Base-by-base conservation (phyloP, 441 rosid genomes). In the Euphorbia corollata region DNA sequence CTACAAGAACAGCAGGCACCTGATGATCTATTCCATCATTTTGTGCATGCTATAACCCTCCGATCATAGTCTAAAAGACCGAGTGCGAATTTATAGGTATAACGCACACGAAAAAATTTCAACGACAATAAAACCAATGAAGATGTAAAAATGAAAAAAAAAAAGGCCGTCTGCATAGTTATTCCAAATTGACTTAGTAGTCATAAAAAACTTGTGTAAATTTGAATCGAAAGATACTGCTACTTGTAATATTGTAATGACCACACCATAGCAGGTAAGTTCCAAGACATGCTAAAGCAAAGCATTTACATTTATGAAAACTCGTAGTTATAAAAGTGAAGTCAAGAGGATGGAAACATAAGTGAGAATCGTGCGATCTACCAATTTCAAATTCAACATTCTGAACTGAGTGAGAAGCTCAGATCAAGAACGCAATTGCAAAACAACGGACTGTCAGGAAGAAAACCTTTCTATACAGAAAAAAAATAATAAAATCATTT, bases 281-380 rank as follows among this genome's bases (percentile, higher is more conserved):
- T 4, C 18, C 20, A 50, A 27, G 9, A 11, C 9, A 30, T 19
- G 36, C 32, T 27, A 39, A 41, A 54, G 24, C 39, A 63, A 55
- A 70, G 51, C 61, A 53, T 10, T 38, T 53, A 30, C 13, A 54
- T 69, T 53, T n/a, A 54, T 19, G 39, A 69, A 69, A 54, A 54
- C 24, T 55, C 15, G 53, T 24, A 36, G 16, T 20, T 48, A 11
- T 20, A 30, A 48, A 60, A 60, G 38, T 16, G 12, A 24, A 61
- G 55, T 53, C 4, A 16, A 39, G 56, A 54, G 22, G 8, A 39
- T 59, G 30, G 62, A 61, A 55, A 1, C 5, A 5, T 61, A 39
- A 24, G 8, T 0, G 59, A 55, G 32, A 23, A 24, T 23, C 9
- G 1, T 9, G 59, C 9, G 8, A 55, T 55, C 59, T 55, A 59